phyloP scores from a whole-genome alignment of 768 basidiomycete species.

The Amanita phalloides region DNA sequence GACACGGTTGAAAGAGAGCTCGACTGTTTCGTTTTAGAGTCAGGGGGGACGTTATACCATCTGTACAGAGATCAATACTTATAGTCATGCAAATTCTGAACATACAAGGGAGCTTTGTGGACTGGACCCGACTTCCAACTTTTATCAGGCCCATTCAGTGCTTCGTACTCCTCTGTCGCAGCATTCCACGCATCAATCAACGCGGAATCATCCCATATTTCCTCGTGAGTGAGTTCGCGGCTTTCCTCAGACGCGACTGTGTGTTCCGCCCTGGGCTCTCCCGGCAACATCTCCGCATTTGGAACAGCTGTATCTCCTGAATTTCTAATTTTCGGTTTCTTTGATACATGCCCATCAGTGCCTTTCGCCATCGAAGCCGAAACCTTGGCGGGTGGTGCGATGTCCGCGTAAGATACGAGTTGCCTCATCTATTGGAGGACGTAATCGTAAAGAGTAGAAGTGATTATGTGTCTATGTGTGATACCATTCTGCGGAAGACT shows the following conservation, averaged over 20 bases:
- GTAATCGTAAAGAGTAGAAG: not conserved
- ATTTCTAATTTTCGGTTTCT: not conserved
- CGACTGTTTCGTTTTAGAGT: conserved; percentile 10
- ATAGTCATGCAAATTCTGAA: conserved; percentile 7
- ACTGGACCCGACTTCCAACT: conserved; percentile 63
- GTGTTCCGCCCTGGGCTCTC: not conserved
- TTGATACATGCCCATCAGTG: not conserved
- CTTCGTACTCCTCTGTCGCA: conserved; percentile 72
- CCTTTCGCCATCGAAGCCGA: conserved; percentile 7
- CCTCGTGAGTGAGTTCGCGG: conserved; percentile 54
- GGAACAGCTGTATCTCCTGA: not conserved
- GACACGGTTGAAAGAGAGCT: conserved; percentile 13
- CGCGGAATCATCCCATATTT: conserved; percentile 83
- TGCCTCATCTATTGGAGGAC: not conserved
- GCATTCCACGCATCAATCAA: conserved; percentile 80
- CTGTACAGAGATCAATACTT: conserved; percentile 23
- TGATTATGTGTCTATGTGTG: not conserved
- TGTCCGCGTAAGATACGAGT: conserved; percentile 56
- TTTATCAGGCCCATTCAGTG: conserved; percentile 57
- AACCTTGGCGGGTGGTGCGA: conserved; percentile 34
- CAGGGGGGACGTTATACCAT: conserved; percentile 66
- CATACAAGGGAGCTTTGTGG: conserved; percentile 66
- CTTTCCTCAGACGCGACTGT: conserved; percentile 31
- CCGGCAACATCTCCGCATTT: not conserved
- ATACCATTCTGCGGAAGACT: conserved; percentile 18